Base-by-base conservation (phyloP, 495 filamentous ascomycete species). In the Aspergillus mulundensis region DNA sequence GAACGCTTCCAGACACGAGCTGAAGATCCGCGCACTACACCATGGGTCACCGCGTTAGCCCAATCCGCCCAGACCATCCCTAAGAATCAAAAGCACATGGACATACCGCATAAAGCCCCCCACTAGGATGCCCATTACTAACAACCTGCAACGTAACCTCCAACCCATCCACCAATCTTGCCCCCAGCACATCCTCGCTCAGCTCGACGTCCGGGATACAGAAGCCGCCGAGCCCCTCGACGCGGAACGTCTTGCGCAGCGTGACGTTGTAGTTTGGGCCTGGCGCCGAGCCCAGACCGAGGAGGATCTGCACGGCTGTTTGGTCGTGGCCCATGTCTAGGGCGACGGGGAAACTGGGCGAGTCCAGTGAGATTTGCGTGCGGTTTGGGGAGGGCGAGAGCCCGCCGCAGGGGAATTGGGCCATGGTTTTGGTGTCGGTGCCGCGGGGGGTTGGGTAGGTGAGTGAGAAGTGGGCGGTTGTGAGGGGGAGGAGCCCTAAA, bases 91-190 rank as follows among this genome's bases (percentile, higher is more conserved):
- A 11, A 60, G 38, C 30, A 32, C 39, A 20, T 21, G 25, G 38
- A 50, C 76, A 60, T 68, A 83, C 79, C 57, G 80, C 77, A 63
- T 84, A 83, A 1, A 83, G 63, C 39, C 82, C 81, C 25, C 78
- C 80, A 18, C 62, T 60, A n/a, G 70, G 70, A 59, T 81, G 77
- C 16, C 76, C 75, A 45, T 71, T 80, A 10, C 74, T 81, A 19
- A 83, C 71, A 50, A 87, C 83, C 70, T 86, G 84, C 45, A 87
- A 77, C 0, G 84, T 86, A n/a, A 80, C 84, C 49, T 84, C 81
- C 61, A 75, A 73, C 0, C 82, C 82, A 24, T 77, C 69, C n/a
- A 67, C 72, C 25, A 72, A 46, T 19, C 66, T 62, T 12, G 56
- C 39, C 7, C 68, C 68, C 15, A 71, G 42, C 11, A 75, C 58